Base-by-base conservation (phyloP, 1,139 yeast species). In the Diutina neorugosa region DNA sequence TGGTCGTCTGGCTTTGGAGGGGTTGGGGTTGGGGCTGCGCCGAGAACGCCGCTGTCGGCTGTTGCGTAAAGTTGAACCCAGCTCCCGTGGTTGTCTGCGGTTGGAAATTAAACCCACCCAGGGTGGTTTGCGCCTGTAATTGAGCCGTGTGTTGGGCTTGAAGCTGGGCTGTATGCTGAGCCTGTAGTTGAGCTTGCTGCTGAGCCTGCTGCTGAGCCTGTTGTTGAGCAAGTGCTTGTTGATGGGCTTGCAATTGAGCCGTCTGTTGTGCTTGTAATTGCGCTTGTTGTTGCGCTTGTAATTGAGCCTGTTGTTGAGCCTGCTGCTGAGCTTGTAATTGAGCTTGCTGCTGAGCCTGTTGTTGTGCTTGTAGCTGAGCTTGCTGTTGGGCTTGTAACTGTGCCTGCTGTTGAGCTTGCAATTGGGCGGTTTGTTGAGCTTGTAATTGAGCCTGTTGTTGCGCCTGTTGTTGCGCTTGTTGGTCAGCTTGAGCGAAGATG, bases 1-100 rank as follows among this genome's bases (percentile, higher is more conserved):
- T 82, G 18, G 58, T 52, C 3, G 80, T 21, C 41, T 49, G 54
- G 55, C 19, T 49, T 44, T 54, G 60, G n/a, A 51, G 53, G 9
- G 56, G 58, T 50, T 59, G 64, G 14, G 41, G 48, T 19, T 50
- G 16, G 21, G 31, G 47, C 21, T 8, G 42, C n/a, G n/a, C 7
- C 8, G 18, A 4, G 37, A 9, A 31, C 37, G 37, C 12, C 37
- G 37, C 37, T 11, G 37, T 31, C 27, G 51, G 34, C 31, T 48
- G 51, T 18, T 5, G 27, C 20, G 21, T 21, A n/a, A 44, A 50
- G 50, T 46, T 46, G 23, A 46, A 46, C 23, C 37, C 40, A 4
- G 37, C 12, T n/a, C 25, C 46, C 2, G n/a, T 21, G 25, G 46
- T 43, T 2, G 46, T 43, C 9, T 19, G 25, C 21, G 46, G 46